Evolutionary conservation across 208 protist species (phyloP), one percentile per base, ranked within the genome.

Genomic region (Balamuthia mandrillaris): DNA sequence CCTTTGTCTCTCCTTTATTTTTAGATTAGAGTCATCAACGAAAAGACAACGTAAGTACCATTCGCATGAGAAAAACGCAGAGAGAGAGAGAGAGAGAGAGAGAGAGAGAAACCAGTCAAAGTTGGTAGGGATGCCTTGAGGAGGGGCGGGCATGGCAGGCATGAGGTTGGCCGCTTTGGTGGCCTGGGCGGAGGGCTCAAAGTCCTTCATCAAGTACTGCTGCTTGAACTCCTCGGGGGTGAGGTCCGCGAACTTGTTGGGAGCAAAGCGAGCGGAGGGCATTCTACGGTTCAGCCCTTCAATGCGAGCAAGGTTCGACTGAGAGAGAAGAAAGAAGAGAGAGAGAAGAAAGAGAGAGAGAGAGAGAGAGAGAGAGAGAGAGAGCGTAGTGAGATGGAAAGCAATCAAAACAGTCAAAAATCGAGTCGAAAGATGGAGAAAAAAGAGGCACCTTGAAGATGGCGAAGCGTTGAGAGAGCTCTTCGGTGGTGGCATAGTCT

Each of bases 81-180:
- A 79, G 70, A 33, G 44, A 24, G 47, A 44, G 70, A 83, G 87
- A 29, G 95, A 96, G 68, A 97, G 94, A 27, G 91, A 91, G 58
- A 92, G 92, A 44, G 95, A 58, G 60, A 90, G 66, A 63, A 92
- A 91, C 96, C 95, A 97, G 89, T 97, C 95, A 37, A 88, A 87
- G 16, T 21, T 24, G 24, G 4, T n/a, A 6, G 88, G 81, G 3
- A 88, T 54, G 49, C n/a, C n/a, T n/a, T n/a, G n/a, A n/a, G n/a
- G 0, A 31, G 33, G 7, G 24, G 4, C 37, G 41, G 4, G 45
- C 10, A 12, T 27, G 39, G 27, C 65, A 24, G 52, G 5, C 65
- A 54, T 75, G 65, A 63, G 6, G 24, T 37, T 27, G 18, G 44
- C 31, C 60, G 42, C 0, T 6, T 21, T 18, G 35, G 12, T 24